Percentiles rank a stretch among this genome's conserved stretches.
Evolutionary conservation across 2,329 filamentous ascomycete genomes (phyloP).

Genomic region (Ophiostoma sp.): DNA sequence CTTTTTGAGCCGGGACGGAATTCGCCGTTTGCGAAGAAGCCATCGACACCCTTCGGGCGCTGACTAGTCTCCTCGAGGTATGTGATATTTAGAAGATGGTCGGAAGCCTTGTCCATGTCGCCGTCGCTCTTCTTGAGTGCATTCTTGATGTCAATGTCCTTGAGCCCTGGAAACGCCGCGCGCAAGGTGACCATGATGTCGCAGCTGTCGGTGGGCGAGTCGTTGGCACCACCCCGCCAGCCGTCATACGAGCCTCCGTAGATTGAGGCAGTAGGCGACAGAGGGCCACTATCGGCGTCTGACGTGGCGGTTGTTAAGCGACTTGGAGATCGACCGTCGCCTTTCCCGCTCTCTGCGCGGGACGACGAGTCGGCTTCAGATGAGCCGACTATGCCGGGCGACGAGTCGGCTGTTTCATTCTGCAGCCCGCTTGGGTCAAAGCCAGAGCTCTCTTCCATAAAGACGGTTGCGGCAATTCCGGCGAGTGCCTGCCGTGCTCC

Average conservation of each 20-base stretch:
- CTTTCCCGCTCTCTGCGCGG: neutral
- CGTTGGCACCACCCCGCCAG: slow-evolving; percentile 38
- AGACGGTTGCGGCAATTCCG: slow-evolving; percentile 58
- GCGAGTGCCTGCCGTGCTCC: slow-evolving; percentile 57
- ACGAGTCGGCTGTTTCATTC: neutral
- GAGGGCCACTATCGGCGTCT: neutral
- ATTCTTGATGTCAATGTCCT: slow-evolving; percentile 58
- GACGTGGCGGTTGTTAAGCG: neutral
- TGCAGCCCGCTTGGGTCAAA: slow-evolving; percentile 71
- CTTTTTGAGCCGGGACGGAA: neutral
- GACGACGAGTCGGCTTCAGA: neutral
- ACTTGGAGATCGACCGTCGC: neutral
- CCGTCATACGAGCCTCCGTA: slow-evolving; percentile 26
- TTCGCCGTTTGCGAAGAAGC: slow-evolving; percentile 57
- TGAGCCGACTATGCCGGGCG: neutral
- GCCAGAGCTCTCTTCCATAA: slow-evolving; percentile 62
- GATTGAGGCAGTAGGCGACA: neutral
- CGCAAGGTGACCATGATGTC: slow-evolving; percentile 48
- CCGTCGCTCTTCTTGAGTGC: slow-evolving; percentile 62
- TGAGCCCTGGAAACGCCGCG: slow-evolving; percentile 67
- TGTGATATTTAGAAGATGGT: slow-evolving; percentile 72
- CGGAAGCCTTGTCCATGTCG: slow-evolving; percentile 64
- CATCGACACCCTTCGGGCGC: slow-evolving; percentile 71
- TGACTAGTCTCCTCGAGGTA: slow-evolving; percentile 65
- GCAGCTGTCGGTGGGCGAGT: slow-evolving; percentile 40